A percentile compares a stretch with the other conserved stretches of the same genome.
Evolutionary conservation across 2,329 filamentous ascomycete species (phyloP).

Genomic region (Westerdykella ornata): DNA sequence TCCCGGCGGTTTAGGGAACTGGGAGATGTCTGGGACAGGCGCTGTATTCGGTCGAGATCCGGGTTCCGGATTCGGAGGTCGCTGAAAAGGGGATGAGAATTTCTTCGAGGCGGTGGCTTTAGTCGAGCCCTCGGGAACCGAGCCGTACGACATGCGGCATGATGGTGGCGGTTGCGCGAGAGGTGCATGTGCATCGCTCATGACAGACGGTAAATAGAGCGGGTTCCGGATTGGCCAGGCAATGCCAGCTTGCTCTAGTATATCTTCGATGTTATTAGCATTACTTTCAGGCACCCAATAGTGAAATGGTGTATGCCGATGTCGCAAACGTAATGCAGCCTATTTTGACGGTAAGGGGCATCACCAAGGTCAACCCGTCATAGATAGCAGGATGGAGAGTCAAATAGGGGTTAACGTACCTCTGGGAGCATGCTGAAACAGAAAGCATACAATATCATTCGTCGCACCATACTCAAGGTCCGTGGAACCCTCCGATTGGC

Average conservation of each 20-base stretch:
- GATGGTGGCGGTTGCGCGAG: slow-evolving; percentile 2
- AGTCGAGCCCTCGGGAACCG: slow-evolving; percentile 3
- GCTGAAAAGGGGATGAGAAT: slow-evolving; percentile 1
- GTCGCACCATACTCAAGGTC: slow-evolving; percentile 52
- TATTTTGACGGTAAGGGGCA: no score
- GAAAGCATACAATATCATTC: slow-evolving; percentile 69
- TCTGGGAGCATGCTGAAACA: slow-evolving; percentile 77
- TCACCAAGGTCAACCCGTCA: no score
- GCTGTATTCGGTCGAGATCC: slow-evolving; percentile 13
- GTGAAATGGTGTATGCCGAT: no score
- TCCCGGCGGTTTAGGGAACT: slow-evolving; percentile 11
- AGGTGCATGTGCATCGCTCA: slow-evolving; percentile 1
- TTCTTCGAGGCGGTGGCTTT: slow-evolving; percentile 8
- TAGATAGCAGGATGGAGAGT: background rate
- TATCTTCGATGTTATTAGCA: slow-evolving; percentile 45
- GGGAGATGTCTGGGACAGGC: slow-evolving; percentile 10
- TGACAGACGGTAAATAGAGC: slow-evolving; percentile 17
- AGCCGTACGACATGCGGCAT: slow-evolving; percentile 2
- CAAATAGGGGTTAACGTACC: slow-evolving; percentile 44
- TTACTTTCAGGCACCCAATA: background rate
- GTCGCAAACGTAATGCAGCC: no score
- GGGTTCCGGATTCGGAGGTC: slow-evolving; percentile 12
- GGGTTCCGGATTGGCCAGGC: slow-evolving; percentile 62
- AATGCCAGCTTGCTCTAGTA: slow-evolving; percentile 66
- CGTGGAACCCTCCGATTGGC: slow-evolving; percentile 14